Percentiles rank a stretch among this genome's conserved stretches.
phyloP scores from a whole-genome alignment of 257 asterid species.

The Fraxinus cuspidata region DNA sequence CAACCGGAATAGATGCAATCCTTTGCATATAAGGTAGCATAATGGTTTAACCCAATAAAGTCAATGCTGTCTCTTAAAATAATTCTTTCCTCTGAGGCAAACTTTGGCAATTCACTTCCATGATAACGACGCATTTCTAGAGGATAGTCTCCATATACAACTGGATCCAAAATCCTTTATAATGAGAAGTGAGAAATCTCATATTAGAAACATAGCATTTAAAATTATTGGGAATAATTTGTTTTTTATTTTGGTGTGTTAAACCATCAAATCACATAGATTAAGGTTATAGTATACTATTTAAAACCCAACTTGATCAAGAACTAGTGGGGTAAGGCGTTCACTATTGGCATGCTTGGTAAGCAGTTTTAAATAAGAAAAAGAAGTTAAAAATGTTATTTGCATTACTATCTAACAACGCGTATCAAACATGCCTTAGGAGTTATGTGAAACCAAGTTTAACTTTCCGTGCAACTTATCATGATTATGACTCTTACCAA shows the following conservation, averaged over 20 bases:
- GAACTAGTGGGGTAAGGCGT: neutral
- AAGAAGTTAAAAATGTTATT: neutral
- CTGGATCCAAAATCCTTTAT: conserved; percentile 66
- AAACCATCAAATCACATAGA: neutral
- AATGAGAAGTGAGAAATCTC: neutral
- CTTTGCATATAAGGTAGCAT: conserved; percentile 62
- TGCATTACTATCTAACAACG: neutral
- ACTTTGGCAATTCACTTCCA: conserved; percentile 55
- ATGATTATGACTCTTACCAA: conserved; percentile 52
- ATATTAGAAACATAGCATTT: neutral
- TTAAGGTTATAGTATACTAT: neutral
- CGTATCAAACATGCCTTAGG: neutral
- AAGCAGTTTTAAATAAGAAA: neutral
- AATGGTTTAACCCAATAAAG: conserved; percentile 75
- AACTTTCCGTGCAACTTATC: neutral
- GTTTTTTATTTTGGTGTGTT: neutral
- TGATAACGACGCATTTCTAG: conserved; percentile 65
- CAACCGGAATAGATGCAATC: conserved; percentile 64
- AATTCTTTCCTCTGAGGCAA: conserved; percentile 57
- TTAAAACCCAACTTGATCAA: neutral
- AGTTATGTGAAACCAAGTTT: neutral
- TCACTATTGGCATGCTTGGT: neutral
- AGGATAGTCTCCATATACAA: conserved; percentile 77
- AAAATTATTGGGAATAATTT: neutral
- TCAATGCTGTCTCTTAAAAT: conserved; percentile 57